phyloP scores from a whole-genome alignment of 169 alveolate species.

The Plasmodium malariae region DNA sequence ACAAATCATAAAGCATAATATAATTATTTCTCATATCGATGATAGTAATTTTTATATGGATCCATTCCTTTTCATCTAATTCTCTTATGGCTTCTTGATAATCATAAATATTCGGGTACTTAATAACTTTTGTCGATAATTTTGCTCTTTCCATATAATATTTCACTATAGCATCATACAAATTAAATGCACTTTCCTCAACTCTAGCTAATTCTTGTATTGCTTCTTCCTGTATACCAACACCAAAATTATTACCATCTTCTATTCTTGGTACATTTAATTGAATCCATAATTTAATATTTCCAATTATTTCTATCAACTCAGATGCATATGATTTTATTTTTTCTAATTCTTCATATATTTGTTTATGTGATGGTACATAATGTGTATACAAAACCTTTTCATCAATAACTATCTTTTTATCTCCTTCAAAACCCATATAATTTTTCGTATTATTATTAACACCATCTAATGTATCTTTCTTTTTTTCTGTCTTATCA shows the following conservation, averaged over 20 bases:
- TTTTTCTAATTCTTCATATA: constrained; percentile 83
- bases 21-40: constrained; percentile 93
- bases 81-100: constrained; percentile 91
- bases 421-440: constrained; percentile 7
- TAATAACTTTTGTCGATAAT: constrained; percentile 89
- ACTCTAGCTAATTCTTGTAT: constrained; percentile 92
- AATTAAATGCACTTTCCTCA: constrained; percentile 91
- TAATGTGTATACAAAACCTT: constrained; percentile 73
- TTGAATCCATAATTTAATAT: constrained; percentile 91
- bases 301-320: constrained; percentile 89
- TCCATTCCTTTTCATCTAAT: constrained; percentile 92
- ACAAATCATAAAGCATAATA: constrained; percentile 91
- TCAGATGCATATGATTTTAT: constrained; percentile 90
- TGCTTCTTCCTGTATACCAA: constrained; percentile 92
- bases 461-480: constrained; percentile 15
- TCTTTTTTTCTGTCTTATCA: constrained; percentile 25
- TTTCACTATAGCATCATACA: constrained; percentile 89
- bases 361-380: constrained; percentile 88
- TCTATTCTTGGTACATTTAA: constrained; percentile 92
- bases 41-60: constrained; percentile 88
- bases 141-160: constrained; percentile 92
- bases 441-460: constrained; percentile 9
- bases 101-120: constrained; percentile 89
- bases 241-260: constrained; percentile 94
- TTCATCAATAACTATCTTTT: constrained; percentile 67